Evolutionary conservation across 345 rosid genomes (phyloP), one percentile per base, ranked within the genome.

Genomic region (Atalantia buxifolia): DNA sequence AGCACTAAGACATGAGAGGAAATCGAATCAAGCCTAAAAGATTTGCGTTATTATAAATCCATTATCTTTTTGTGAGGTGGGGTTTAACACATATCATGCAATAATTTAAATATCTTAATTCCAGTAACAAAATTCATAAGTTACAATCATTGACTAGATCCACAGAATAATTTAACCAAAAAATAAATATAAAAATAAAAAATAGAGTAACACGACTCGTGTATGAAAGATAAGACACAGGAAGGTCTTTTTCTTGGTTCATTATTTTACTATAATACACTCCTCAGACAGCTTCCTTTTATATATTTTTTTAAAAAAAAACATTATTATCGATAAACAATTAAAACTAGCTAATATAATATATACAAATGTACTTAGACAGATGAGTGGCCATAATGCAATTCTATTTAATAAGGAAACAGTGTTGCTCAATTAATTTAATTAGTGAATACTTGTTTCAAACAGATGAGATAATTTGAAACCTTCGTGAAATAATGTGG

Each of bases 21-120:
- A 62, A 61, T 12, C 50, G 42, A 24, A 74, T 74, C 77, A 40
- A 9, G 12, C 68, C 57, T 40, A 38, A 74, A 74, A 61, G 77
- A 74, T 74, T 61, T 59, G 33, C 76, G 16, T 38, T 38, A 36
- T 2, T 35, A 21, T 60, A 24, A 33, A 63, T 36, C 12, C 56
- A 14, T 24, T 36, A 38, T 35, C 24, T 36, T n/a, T 28, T 13
- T 1, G 19, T 4, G 5, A 33, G 50, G 76, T 59, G 59, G 66
- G 66, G 22, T 31, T 6, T 19, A 35, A 67, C 1, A 13, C 25
- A 40, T 6, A 2, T 4, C 50, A 14, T 3, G 24, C 31, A 45
- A 7, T 69, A 27, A 27, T 25, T 3, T 71, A 28, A 40, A 22
- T 72, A 64, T 72, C 31, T 33, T 50, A 1, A 72, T 56, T 56